A percentile compares a stretch with the other conserved stretches of the same genome.
Evolutionary conservation across 345 rosid genomes (phyloP).

Genomic region (Hibiscus mutabilis): DNA sequence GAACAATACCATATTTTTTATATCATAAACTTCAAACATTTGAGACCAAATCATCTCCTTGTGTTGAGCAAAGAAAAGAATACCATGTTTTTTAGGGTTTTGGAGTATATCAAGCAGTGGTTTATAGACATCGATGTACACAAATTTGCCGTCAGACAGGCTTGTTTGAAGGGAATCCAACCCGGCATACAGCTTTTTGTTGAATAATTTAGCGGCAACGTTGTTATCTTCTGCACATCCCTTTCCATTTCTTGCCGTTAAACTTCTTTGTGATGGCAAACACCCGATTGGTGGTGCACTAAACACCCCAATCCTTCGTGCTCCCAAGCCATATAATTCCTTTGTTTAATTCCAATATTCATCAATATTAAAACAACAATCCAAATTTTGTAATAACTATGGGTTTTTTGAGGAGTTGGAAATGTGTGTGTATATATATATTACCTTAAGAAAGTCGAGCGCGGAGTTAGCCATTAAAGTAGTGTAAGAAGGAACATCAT

Average conservation of each 20-base stretch:
- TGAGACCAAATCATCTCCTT: too few relatives aligned
- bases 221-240: slow-evolving; percentile 27
- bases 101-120: slow-evolving; percentile 47
- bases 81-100: slow-evolving; percentile 50
- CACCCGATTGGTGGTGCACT: slow-evolving; percentile 51
- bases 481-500: slow-evolving; percentile 30
- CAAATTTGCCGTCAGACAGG: slow-evolving; percentile 23
- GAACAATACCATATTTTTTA: too few relatives aligned
- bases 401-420: too few relatives aligned
- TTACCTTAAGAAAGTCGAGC: slow-evolving; percentile 26
- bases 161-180: slow-evolving; percentile 25
- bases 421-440: too few relatives aligned
- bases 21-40: too few relatives aligned
- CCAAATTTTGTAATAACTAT: too few relatives aligned
- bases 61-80: neutral
- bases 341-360: neutral
- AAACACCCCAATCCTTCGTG: slow-evolving; percentile 35
- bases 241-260: slow-evolving; percentile 17
- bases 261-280: slow-evolving; percentile 35
- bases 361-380: too few relatives aligned
- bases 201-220: slow-evolving; percentile 33
- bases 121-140: slow-evolving; percentile 43
- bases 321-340: slow-evolving; percentile 40
- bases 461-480: slow-evolving; percentile 27
- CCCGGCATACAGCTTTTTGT: slow-evolving; percentile 25